A percentile compares a stretch with the other conserved stretches of the same genome.
phyloP scores from a whole-genome alignment of 139 green algal genomes.

The Zygnema circumcarinatum region DNA sequence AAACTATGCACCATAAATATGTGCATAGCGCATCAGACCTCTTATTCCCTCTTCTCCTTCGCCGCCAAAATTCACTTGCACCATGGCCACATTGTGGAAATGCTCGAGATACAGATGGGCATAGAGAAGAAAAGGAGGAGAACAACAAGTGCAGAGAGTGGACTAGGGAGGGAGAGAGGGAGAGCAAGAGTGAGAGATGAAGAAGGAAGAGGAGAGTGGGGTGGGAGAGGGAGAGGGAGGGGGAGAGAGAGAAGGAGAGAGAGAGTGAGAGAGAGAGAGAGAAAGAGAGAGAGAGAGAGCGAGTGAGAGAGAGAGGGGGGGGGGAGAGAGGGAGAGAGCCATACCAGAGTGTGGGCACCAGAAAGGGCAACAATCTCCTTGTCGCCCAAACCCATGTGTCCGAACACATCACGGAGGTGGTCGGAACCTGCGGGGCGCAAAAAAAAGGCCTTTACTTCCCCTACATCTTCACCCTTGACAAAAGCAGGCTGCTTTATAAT shows the following conservation, averaged over 20 bases:
- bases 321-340: not conserved
- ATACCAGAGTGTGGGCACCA: slow-evolving; percentile 42
- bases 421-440: slow-evolving; percentile 10
- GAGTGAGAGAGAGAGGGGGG: not conserved
- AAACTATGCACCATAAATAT: too few species aligned
- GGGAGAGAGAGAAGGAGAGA: not conserved
- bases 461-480: too few species aligned
- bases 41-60: too few species aligned
- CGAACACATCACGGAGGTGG: slow-evolving; percentile 34
- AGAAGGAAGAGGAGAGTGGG: not conserved
- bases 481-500: too few species aligned
- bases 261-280: not conserved
- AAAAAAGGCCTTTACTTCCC: too few species aligned
- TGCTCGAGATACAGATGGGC: too few species aligned
- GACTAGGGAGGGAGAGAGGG: not conserved
- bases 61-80: too few species aligned
- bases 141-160: not conserved
- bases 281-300: not conserved
- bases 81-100: too few species aligned
- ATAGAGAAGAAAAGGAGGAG: too few species aligned
- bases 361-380: slow-evolving; percentile 50
- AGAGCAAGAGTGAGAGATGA: not conserved
- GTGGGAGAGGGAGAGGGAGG: not conserved
- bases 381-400: slow-evolving; percentile 37
- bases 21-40: too few species aligned